Base-by-base conservation (phyloP, 2,329 filamentous ascomycete genomes). In the Paecilomyces sp. region DNA sequence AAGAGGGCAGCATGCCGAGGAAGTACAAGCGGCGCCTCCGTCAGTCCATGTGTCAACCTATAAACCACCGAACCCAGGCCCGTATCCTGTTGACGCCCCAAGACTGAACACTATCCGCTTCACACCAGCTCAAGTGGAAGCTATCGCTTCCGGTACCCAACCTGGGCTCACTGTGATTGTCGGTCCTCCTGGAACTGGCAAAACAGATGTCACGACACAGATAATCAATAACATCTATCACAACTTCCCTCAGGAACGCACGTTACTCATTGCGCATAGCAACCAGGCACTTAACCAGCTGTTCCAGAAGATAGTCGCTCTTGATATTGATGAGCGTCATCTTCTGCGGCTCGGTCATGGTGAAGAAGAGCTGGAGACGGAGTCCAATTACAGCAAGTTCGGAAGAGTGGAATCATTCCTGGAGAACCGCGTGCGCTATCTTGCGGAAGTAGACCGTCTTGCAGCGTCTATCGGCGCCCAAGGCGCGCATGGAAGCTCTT, bases 211-310 rank as follows among this genome's bases (percentile, higher is more conserved):
- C 57, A 92, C 92, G 55, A 97, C 93, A 3, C 94, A 99, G 74
- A 95, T 97, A 72, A 99, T 99, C 77, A 97, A 91, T 79, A 97
- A 97, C 74, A 89, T 99, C 67, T 99, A 99, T 72, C 93, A 97
- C 79, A 96, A 97, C 76, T 99, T 97, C 72, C 92, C 94, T 7
- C 82, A 88, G 64, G 92, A 99, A 74, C 89, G 91, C 67, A 99
- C 94, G 0, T 79, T 99, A 18, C 85, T 99, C 50, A 86, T 99
- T 64, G 94, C 94, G 3, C 94, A 99, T 74, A 97, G 93, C 76
- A 99, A 99, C 71, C 95, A 99, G 74, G 95, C 94, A 1, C 80
- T 99, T 9, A 99, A 99, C 70, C 94, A 99, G 72, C 82, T 99
- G 1, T 99, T 99, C 77, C 90, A 95, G 68, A 99, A 99, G 78